These are phyloP conservation scores for Macaranga tanarius DNA, from an alignment of 441 rosid genomes.

Conservation along the genomic window DNA sequence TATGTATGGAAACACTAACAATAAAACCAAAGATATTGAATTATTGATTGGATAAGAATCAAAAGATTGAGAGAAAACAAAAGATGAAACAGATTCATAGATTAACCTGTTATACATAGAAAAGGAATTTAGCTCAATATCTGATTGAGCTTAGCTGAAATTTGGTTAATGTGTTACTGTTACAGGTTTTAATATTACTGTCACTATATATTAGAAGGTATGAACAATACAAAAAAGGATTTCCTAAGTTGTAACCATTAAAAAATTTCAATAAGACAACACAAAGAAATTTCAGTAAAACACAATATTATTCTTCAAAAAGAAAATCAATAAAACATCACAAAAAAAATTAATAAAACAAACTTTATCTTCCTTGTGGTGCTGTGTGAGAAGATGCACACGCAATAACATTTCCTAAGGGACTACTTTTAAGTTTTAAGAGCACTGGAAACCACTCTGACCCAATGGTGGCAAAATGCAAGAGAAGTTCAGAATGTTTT, in stretches of 20 bases:
- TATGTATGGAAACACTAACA: not conserved
- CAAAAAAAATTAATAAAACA: too few species aligned
- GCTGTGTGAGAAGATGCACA: too few species aligned
- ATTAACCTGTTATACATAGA: not conserved
- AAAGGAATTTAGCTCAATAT: not conserved
- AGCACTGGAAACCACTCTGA: not conserved
- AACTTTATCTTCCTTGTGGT: too few species aligned
- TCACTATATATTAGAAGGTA: too few species aligned
- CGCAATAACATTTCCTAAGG: not conserved
- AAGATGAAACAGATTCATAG: not conserved
- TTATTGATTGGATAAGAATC: not conserved
- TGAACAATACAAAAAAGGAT: too few species aligned
- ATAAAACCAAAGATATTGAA: not conserved
- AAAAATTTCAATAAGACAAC: too few species aligned
- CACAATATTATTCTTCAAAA: too few species aligned
- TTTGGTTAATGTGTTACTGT: not conserved
- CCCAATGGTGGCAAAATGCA: not conserved
- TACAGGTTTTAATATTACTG: not conserved
- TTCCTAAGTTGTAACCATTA: too few species aligned
- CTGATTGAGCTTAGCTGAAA: not conserved
- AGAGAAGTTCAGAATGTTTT: not conserved
- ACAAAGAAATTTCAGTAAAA: too few species aligned
- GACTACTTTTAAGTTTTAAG: not conserved
- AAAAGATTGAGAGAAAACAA: not conserved
- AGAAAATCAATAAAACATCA: too few species aligned